These are phyloP conservation scores for Jackrogersella multiformis DNA, from an alignment of 495 filamentous ascomycete species.

Conservation along the genomic window DNA sequence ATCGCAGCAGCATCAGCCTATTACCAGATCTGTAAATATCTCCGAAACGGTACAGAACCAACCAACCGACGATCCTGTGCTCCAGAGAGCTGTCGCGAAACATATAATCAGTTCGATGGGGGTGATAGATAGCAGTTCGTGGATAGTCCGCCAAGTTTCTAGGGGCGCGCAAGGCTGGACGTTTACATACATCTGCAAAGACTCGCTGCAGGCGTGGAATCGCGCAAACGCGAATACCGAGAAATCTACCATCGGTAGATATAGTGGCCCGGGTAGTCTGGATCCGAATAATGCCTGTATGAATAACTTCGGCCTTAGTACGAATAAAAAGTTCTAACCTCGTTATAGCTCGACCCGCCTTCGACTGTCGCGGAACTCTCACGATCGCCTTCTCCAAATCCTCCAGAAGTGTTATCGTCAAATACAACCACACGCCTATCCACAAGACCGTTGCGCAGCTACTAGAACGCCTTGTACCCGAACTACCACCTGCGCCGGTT, in stretches of 20 bases:
- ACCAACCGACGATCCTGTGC: conserved; percentile 51
- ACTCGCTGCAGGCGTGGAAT: conserved; percentile 57
- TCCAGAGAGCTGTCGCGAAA: conserved; percentile 54
- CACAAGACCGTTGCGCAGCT: conserved; percentile 58
- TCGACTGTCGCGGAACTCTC: conserved; percentile 59
- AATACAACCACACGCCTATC: conserved; percentile 59
- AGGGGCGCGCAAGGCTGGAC: conserved; percentile 55
- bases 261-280: conserved; percentile 50
- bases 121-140: conserved; percentile 52
- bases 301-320: neutral
- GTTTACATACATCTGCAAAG: conserved; percentile 59
- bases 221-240: conserved; percentile 52
- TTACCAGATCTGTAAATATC: conserved; percentile 41
- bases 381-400: conserved; percentile 55
- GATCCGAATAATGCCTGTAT: conserved; percentile 54
- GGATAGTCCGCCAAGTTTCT: conserved; percentile 53
- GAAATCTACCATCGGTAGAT: conserved; percentile 51
- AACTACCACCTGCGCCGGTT: conserved; percentile 29
- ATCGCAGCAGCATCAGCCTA: conserved; percentile 35
- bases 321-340: conserved; percentile 30
- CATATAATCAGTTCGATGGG: conserved; percentile 52
- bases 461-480: conserved; percentile 50
- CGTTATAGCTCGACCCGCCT: conserved; percentile 56
- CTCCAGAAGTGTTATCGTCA: conserved; percentile 51
- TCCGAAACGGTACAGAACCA: conserved; percentile 56